Evolutionary conservation across 768 basidiomycete genomes (phyloP), one percentile per base, ranked within the genome.

Genomic region (Pulveroboletus frians): DNA sequence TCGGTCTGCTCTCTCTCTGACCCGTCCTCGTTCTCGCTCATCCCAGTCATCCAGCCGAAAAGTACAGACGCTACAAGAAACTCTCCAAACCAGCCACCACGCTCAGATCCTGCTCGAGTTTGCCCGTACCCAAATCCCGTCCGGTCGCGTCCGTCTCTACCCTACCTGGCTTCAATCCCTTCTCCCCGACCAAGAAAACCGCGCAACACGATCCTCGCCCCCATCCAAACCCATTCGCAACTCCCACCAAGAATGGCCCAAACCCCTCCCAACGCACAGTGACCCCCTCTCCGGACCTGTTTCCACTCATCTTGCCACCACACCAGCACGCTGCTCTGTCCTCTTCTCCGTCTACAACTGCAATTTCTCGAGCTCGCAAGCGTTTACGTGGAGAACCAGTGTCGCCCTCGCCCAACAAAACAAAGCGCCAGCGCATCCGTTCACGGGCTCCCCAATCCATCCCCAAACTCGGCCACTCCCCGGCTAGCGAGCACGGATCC

Each of bases 21-120:
- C 41, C 41, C 21, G 21, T 42, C 34, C 14, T 31, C 17, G 30
- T 32, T 32, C 43, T 35, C 49, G 29, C 57, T 61, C 51, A 55
- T 46, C 42, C 49, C 41, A 55, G 26, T 10, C 17, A 41, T 51
- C 11, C 62, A 91, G 88, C 85, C 52, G 77, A 80, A 55, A 89
- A 85, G 65, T 92, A 92, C 72, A 90, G 77, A 66, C 75, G 79
- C 27, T 89, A 91, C 75, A 91, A 90, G 75, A 81, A 76, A 51
- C 75, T 90, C 31, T 77, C 76, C 47, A 90, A 85, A 55, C 62
- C 66, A 21, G 56, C 68, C 0, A 37, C 62, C 44, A 49, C 68
- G 11, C 57, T 67, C 31, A 72, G 63, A 36, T 49, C 66, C 18
- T 51, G 46, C 5, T n/a, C 50, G 38, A 54, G 53, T 42, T 55